Conservation (phyloP, 257 asterid species). For the Fraxinus excelsior region DNA sequence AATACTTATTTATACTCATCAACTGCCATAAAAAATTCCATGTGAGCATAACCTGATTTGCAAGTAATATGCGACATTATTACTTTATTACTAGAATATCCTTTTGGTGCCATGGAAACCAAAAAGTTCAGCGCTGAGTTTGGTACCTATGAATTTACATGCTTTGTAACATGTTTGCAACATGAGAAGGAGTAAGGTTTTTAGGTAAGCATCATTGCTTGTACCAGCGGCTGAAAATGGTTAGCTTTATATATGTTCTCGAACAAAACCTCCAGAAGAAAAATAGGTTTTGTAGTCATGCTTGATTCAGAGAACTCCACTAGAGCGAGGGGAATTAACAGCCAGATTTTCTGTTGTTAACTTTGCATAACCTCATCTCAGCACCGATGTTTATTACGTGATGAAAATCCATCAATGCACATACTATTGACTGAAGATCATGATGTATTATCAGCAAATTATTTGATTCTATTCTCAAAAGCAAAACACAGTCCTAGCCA, state of each 20-base stretch:
- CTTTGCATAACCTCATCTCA: neutral
- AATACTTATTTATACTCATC: neutral
- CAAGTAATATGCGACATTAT: neutral
- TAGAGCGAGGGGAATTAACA: neutral
- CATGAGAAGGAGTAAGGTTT: neutral
- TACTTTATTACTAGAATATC: neutral
- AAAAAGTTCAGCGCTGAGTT: neutral
- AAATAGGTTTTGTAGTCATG: neutral
- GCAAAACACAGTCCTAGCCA: neutral
- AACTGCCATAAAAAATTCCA: neutral
- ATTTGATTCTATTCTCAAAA: neutral
- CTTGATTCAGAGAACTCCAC: neutral
- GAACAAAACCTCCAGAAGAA: neutral
- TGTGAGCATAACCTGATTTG: neutral
- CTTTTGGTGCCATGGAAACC: neutral
- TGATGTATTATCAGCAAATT: neutral
- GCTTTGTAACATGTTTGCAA: neutral
- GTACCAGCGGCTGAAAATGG: neutral
- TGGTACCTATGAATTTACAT: neutral
- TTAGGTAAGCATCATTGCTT: neutral
- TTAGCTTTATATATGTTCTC: neutral
- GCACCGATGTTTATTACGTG: neutral
- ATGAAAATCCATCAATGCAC: neutral
- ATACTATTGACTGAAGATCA: neutral
- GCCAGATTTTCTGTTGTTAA: neutral